Evolutionary conservation across 768 basidiomycete species (phyloP).

Genomic region (Lactifluus piperatus): DNA sequence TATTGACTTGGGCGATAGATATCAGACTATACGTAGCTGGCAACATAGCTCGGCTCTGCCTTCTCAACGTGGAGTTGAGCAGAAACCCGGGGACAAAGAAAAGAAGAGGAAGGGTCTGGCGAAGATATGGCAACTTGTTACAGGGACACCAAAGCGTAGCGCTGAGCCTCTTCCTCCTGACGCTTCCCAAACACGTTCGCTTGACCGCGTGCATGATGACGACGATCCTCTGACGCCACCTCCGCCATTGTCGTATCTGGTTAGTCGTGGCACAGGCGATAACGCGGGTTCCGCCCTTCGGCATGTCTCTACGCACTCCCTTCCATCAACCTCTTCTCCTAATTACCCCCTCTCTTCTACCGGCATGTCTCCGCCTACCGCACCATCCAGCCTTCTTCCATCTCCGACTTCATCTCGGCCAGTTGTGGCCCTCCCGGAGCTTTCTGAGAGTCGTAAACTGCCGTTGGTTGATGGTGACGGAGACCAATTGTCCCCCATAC

Average conservation of each 20-base stretch:
- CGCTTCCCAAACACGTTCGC: slow-evolving; percentile 31
- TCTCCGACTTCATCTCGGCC: slow-evolving; percentile 70
- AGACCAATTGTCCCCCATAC: slow-evolving; percentile 26
- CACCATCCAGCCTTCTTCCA: slow-evolving; percentile 65
- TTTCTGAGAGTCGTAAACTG: slow-evolving; percentile 35
- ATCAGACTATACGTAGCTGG: slow-evolving; percentile 24
- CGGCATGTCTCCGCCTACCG: slow-evolving; percentile 66
- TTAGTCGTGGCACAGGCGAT: slow-evolving; percentile 47
- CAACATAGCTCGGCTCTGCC: not conserved
- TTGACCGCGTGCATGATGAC: slow-evolving; percentile 44
- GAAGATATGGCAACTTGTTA: slow-evolving; percentile 77
- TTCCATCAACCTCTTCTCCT: slow-evolving; percentile 50
- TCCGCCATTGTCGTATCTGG: slow-evolving; percentile 84
- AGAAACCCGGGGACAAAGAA: slow-evolving; percentile 31
- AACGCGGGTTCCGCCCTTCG: slow-evolving; percentile 40
- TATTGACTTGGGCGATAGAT: slow-evolving; percentile 3
- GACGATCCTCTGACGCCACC: slow-evolving; percentile 80
- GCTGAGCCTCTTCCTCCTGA: slow-evolving; percentile 27
- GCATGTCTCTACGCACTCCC: slow-evolving; percentile 61
- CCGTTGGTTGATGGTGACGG: slow-evolving; percentile 36
- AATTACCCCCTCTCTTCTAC: slow-evolving; percentile 45
- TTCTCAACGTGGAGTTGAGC: slow-evolving; percentile 21
- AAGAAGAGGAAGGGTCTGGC: slow-evolving; percentile 75
- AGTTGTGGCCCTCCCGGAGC: slow-evolving; percentile 43
- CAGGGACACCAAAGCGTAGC: slow-evolving; percentile 39